phyloP scores from a whole-genome alignment of 2,329 filamentous ascomycete species.

The Blastomyces parvus region DNA sequence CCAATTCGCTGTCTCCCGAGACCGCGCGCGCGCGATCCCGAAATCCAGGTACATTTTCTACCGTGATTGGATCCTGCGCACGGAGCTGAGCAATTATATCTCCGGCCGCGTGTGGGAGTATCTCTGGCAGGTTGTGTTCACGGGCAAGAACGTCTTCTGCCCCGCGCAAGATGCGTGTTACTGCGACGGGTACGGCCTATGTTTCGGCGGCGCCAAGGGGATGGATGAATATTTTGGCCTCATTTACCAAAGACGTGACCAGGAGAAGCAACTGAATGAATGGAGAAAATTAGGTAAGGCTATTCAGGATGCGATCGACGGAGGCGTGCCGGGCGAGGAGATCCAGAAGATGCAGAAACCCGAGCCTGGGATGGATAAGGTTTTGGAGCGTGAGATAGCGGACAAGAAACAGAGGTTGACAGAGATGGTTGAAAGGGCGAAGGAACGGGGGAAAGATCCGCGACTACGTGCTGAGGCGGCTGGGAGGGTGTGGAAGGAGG shows the following conservation, averaged over 20 bases:
- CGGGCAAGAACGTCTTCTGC: constrained; percentile 38
- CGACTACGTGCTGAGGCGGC: constrained; percentile 43
- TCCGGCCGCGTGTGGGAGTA: constrained; percentile 55
- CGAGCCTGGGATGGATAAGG: constrained; percentile 35
- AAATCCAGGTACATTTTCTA: constrained; percentile 47
- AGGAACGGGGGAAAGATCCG: constrained; percentile 44
- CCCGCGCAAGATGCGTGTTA: constrained; percentile 49
- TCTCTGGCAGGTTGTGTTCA: constrained; percentile 55
- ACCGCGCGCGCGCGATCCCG: constrained; percentile 47
- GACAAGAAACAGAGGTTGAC: constrained; percentile 37
- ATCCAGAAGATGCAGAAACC: constrained; percentile 27
- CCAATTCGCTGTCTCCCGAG: constrained; percentile 52
- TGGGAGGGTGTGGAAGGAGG: constrained; percentile 47
- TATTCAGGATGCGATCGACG: constrained; percentile 21
- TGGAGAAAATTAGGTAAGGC: constrained; percentile 34
- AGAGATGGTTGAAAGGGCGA: constrained; percentile 36
- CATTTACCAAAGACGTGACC: constrained; percentile 34
- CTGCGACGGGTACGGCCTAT: constrained; percentile 55
- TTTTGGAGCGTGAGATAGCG: constrained; percentile 38
- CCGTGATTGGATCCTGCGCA: constrained; percentile 53
- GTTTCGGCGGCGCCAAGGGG: constrained; percentile 44
- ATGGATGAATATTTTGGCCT: constrained; percentile 41
- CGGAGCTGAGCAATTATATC: constrained; percentile 46
- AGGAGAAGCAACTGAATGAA: constrained; percentile 28
- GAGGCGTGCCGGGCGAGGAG: constrained; percentile 19